Percentiles rank a stretch among this genome's conserved stretches.
Evolutionary conservation across 371 early-diverging fungal genomes (phyloP).

Genomic region (Apophysomyces trapeziformis): DNA sequence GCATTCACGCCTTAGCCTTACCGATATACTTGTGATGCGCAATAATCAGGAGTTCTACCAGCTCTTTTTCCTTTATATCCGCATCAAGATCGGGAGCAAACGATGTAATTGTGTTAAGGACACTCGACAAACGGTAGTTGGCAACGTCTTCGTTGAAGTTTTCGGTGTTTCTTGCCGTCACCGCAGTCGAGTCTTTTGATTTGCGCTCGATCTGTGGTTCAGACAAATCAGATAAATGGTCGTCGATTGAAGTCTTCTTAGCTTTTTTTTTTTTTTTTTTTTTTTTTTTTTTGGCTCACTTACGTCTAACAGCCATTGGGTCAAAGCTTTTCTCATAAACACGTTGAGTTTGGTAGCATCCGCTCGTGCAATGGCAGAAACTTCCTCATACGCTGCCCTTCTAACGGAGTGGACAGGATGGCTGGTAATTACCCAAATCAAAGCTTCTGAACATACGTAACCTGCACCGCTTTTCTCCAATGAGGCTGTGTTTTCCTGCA

Average conservation of each 20-base stretch:
- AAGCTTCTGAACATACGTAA: slow-evolving; percentile 43
- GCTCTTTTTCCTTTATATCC: slow-evolving; percentile 45
- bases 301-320: slow-evolving; percentile 61
- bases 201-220: slow-evolving; percentile 43
- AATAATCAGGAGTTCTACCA: slow-evolving; percentile 71
- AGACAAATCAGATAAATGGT: neutral
- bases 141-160: slow-evolving; percentile 49
- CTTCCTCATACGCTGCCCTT: slow-evolving; percentile 52
- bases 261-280: too few species aligned
- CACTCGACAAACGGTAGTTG: slow-evolving; percentile 60
- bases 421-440: slow-evolving; percentile 58
- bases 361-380: slow-evolving; percentile 39
- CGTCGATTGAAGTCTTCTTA: neutral
- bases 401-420: slow-evolving; percentile 59
- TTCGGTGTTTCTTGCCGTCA: slow-evolving; percentile 55
- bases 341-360: slow-evolving; percentile 43
- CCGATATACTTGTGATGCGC: slow-evolving; percentile 77
- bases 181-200: slow-evolving; percentile 57
- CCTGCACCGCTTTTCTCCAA: slow-evolving; percentile 45
- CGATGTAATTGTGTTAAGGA: slow-evolving; percentile 69
- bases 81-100: slow-evolving; percentile 42
- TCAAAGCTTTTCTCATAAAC: slow-evolving; percentile 52
- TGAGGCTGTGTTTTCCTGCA: slow-evolving; percentile 33
- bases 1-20: slow-evolving; percentile 11
- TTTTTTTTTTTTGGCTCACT: slow-evolving; percentile 21